A percentile compares a stretch with the other conserved stretches of the same genome.
phyloP scores from a whole-genome alignment of 2,329 filamentous ascomycete species.

The Ophiostoma ips region DNA sequence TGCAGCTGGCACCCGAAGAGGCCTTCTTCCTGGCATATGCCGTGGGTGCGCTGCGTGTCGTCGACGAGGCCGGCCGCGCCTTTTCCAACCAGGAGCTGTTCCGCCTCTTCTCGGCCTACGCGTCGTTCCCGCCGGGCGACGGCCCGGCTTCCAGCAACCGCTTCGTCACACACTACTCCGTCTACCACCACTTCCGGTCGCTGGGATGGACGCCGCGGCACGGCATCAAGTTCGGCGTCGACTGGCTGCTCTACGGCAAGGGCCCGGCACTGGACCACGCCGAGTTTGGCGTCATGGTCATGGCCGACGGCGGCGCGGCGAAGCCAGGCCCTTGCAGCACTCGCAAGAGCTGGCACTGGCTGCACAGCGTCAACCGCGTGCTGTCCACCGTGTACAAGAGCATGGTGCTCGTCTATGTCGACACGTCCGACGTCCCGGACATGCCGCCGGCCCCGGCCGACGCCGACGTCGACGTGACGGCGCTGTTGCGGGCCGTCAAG shows the following conservation, averaged over 20 bases:
- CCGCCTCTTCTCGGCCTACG: slow-evolving; percentile 51
- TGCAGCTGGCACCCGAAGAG: slow-evolving; percentile 85
- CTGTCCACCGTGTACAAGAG: slow-evolving; percentile 85
- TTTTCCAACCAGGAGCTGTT: slow-evolving; percentile 47
- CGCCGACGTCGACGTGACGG: slow-evolving; percentile 31
- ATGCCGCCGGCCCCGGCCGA: slow-evolving; percentile 35
- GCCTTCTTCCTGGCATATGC: slow-evolving; percentile 80
- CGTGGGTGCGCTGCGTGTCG: slow-evolving; percentile 58
- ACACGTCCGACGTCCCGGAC: slow-evolving; percentile 72
- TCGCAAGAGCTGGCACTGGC: slow-evolving; percentile 58
- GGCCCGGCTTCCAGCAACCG: slow-evolving; percentile 34
- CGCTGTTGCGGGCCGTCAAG: slow-evolving; percentile 53
- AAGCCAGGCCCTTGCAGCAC: background rate
- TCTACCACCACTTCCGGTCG: slow-evolving; percentile 92
- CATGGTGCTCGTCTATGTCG: slow-evolving; percentile 78
- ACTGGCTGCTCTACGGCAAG: slow-evolving; percentile 87
- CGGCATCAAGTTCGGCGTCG: slow-evolving; percentile 87
- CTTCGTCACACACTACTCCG: slow-evolving; percentile 75
- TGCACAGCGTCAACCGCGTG: slow-evolving; percentile 82
- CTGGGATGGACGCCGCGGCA: slow-evolving; percentile 88
- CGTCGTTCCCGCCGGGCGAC: slow-evolving; percentile 51
- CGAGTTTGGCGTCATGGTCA: slow-evolving; percentile 74
- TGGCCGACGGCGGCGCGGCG: slow-evolving; percentile 43
- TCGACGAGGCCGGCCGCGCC: slow-evolving; percentile 29
- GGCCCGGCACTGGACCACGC: slow-evolving; percentile 92